These are phyloP conservation scores for Sequoia sempervirens DNA, from an alignment of 75 land plant species.

Conservation along the genomic window DNA sequence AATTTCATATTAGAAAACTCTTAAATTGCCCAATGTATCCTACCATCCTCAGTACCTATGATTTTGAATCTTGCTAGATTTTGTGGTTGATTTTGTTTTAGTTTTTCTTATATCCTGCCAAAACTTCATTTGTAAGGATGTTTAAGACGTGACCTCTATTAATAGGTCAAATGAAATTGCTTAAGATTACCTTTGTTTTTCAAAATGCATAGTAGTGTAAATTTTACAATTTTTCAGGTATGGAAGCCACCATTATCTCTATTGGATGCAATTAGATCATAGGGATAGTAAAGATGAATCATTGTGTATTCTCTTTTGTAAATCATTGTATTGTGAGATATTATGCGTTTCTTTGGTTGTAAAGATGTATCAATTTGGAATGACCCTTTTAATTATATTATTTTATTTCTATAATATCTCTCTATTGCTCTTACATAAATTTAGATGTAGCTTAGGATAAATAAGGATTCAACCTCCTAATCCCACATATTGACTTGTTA, in stretches of 20 bases:
- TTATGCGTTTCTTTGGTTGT: no score
- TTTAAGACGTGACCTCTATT: neutral
- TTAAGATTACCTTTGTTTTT: neutral
- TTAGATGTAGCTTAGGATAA: no score
- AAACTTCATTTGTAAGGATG: neutral
- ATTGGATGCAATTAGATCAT: neutral
- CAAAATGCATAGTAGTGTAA: neutral
- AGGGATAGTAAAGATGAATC: no score
- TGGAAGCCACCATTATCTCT: neutral
- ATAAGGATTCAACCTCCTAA: no score
- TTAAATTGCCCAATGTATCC: neutral
- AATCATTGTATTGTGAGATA: no score
- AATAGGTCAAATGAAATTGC: neutral
- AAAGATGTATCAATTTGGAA: no score
- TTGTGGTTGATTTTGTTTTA: neutral
- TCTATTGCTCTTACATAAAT: no score
- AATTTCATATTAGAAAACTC: slow-evolving; percentile 9
- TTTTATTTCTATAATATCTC: no score
- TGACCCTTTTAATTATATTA: no score
- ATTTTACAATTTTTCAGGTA: neutral
- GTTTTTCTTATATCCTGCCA: neutral
- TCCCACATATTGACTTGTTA: no score
- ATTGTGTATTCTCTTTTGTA: no score
- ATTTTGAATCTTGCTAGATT: neutral
- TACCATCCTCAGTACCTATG: neutral